phyloP scores from a whole-genome alignment of 1,284 basidiomycete species.

The Tilletia walkeri region DNA sequence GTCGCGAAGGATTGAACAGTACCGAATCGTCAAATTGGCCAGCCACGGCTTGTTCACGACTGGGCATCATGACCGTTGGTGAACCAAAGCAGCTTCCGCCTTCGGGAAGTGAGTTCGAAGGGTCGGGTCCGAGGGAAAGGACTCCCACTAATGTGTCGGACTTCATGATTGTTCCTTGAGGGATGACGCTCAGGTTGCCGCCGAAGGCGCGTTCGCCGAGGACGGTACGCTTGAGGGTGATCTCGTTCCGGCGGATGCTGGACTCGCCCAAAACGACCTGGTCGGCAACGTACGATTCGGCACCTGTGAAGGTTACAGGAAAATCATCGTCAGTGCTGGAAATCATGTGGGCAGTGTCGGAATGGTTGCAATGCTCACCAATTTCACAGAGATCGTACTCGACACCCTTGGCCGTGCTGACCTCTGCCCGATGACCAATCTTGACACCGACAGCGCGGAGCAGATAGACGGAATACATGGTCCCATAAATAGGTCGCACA shows the following conservation, averaged over 20 bases:
- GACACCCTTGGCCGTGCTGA: conserved; percentile 21
- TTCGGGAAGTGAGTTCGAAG: conserved; percentile 4
- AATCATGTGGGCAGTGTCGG: too few relatives aligned
- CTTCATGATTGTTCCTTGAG: conserved; percentile 20
- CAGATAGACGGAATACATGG: conserved; percentile 19
- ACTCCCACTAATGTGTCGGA: conserved; percentile 21
- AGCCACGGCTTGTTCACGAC: neutral
- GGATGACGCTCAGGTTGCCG: conserved; percentile 19
- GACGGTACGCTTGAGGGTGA: conserved; percentile 16
- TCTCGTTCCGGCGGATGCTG: conserved; percentile 12
- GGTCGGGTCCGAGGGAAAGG: conserved; percentile 17
- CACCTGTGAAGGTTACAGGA: too few relatives aligned
- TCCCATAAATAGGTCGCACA: conserved; percentile 21
- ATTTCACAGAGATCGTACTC: conserved; percentile 23
- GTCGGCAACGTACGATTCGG: conserved; percentile 21
- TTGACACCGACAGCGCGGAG: conserved; percentile 22
- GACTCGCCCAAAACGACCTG: conserved; percentile 19
- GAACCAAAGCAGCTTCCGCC: conserved; percentile 19
- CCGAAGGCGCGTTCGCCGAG: conserved; percentile 19
- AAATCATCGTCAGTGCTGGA: too few relatives aligned
- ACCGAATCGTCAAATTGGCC: conserved; percentile 8
- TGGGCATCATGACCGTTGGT: conserved; percentile 22
- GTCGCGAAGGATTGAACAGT: conserved; percentile 11
- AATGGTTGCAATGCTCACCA: conserved; percentile 8
- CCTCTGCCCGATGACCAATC: conserved; percentile 19